Evolutionary conservation across 208 protist genomes (phyloP).

Genomic region (Willaertia magna): DNA sequence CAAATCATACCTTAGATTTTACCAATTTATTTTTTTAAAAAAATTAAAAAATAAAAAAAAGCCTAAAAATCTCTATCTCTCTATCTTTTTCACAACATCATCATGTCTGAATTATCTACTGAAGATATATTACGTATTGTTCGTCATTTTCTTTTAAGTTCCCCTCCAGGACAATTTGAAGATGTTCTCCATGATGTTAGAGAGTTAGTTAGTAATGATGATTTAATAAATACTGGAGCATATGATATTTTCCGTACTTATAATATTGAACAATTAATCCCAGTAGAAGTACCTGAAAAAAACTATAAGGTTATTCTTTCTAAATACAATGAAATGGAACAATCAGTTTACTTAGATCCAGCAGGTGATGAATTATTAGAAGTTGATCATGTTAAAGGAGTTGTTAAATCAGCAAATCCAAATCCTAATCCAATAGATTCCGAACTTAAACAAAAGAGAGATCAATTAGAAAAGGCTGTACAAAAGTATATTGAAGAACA

Average conservation of each 20-base stretch:
- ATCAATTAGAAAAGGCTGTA: neutral
- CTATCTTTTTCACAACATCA: too few species aligned
- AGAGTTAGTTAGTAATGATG: neutral
- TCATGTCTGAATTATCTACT: neutral
- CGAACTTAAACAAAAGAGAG: neutral
- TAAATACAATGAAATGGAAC: neutral
- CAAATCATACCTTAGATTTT: too few species aligned
- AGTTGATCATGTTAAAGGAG: neutral
- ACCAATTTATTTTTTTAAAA: too few species aligned
- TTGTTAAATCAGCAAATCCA: neutral
- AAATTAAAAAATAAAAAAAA: too few species aligned
- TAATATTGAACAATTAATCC: conserved; percentile 13
- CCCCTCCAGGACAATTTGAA: conserved; percentile 3
- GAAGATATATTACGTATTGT: conserved; percentile 5
- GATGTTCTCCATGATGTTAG: neutral
- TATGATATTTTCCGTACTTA: conserved; percentile 10
- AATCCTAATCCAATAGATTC: neutral
- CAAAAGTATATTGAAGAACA: neutral
- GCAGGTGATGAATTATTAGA: neutral
- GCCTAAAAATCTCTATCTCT: too few species aligned
- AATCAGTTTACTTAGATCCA: neutral
- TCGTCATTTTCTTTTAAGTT: neutral
- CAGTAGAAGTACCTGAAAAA: neutral
- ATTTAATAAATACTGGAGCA: neutral
- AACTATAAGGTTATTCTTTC: neutral